Conservation (phyloP, 2,329 filamentous ascomycete species). For the Ophiocordyceps robertsii region DNA sequence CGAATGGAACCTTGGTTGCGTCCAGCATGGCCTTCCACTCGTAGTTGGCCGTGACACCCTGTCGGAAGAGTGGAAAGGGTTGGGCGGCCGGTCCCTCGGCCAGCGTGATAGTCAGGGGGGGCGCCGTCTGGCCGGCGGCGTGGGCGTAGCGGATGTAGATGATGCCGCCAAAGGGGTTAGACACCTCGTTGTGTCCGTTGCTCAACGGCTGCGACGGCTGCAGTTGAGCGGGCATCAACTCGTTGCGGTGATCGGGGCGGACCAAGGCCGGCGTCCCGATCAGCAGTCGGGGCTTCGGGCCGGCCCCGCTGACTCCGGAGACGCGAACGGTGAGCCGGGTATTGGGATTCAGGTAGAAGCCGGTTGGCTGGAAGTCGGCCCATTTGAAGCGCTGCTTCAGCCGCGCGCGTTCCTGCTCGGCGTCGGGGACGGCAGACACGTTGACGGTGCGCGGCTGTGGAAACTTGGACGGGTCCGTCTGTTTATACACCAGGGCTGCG, state of each 20-base stretch:
- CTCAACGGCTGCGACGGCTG: not conserved
- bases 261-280: slow-evolving; percentile 1
- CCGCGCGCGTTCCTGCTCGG: not conserved
- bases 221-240: not conserved
- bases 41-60: slow-evolving; percentile 1
- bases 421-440: not conserved
- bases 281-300: not conserved
- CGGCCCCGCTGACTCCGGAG: not conserved
- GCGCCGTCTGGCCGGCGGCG: not conserved
- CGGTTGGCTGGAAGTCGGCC: slow-evolving; percentile 2
- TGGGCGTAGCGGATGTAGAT: slow-evolving; percentile 3
- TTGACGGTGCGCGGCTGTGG: not conserved
- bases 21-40: not conserved
- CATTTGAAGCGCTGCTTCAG: slow-evolving; percentile 1
- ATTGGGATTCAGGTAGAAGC: slow-evolving; percentile 1
- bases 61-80: slow-evolving; percentile 3
- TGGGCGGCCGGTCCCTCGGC: not conserved
- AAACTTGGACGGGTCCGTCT: not conserved
- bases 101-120: not conserved
- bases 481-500: not conserved
- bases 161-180: not conserved
- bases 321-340: not conserved
- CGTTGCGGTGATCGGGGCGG: not conserved
- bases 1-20: slow-evolving; percentile 2
- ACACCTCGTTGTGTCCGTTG: not conserved